Percentiles rank a stretch among this genome's conserved stretches.
These are phyloP conservation scores for Hypomontagnella monticulosa DNA, from an alignment of 495 filamentous ascomycete species.

Conservation along the genomic window DNA sequence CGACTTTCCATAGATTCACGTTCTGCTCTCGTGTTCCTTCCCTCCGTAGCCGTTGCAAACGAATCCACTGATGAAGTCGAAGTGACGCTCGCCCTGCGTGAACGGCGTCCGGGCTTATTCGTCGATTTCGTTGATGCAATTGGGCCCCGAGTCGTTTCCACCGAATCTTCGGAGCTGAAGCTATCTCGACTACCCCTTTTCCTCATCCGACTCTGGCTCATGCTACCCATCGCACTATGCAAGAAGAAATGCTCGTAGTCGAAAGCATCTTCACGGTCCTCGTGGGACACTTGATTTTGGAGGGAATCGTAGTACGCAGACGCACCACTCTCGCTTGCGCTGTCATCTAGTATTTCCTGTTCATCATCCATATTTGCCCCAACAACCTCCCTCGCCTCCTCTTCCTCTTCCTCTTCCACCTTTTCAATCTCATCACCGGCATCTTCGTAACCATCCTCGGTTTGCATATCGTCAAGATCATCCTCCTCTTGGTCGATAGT, in stretches of 20 bases:
- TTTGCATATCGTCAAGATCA: constrained; percentile 50
- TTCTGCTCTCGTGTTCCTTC: constrained; percentile 47
- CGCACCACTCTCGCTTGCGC: constrained; percentile 60
- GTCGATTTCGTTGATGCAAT: constrained; percentile 31
- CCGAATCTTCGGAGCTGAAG: constrained; percentile 72
- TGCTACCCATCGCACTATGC: constrained; percentile 85
- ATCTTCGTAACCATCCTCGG: constrained; percentile 49
- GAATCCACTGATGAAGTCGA: constrained; percentile 81
- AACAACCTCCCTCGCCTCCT: constrained; percentile 9
- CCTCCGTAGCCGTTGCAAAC: constrained; percentile 86
- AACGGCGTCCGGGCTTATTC: constrained; percentile 46
- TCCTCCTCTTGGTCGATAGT: constrained; percentile 26
- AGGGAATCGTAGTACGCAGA: constrained; percentile 67
- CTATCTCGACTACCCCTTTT: constrained; percentile 65
- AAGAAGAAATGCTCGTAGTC: constrained; percentile 97
- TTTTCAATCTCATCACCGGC: constrained; percentile 16
- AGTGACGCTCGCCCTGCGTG: constrained; percentile 68
- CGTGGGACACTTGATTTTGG: constrained; percentile 70
- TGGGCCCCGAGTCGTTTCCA: constrained; percentile 76
- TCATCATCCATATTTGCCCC: constrained; percentile 33
- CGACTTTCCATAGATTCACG: constrained; percentile 34
- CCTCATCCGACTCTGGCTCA: constrained; percentile 56
- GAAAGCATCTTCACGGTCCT: constrained; percentile 96
- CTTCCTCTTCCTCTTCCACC: constrained; percentile 15
- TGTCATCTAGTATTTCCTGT: constrained; percentile 42